phyloP scores from a whole-genome alignment of 2,329 filamentous ascomycete species.

The Pyricularia pennisetigena region DNA sequence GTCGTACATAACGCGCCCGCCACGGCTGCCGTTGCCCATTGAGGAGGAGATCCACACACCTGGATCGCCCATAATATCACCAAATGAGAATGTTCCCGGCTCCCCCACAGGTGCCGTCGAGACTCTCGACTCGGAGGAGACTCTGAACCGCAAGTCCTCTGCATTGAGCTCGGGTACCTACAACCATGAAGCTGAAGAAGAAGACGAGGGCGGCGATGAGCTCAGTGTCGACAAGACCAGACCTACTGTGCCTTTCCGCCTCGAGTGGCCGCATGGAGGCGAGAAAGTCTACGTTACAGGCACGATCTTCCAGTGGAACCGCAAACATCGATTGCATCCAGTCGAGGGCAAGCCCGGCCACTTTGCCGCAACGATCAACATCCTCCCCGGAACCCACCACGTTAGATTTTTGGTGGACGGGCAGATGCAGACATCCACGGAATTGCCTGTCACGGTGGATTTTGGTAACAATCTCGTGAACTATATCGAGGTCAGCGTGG shows the following conservation, averaged over 20 bases:
- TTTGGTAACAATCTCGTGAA: conserved; percentile 98
- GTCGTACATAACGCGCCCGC: conserved; percentile 61
- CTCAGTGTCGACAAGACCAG: conserved; percentile 64
- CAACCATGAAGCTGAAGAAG: conserved; percentile 53
- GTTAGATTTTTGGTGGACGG: conserved; percentile 93
- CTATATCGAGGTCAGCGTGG: conserved; percentile 82
- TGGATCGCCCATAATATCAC: conserved; percentile 77
- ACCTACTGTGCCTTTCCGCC: conserved; percentile 70
- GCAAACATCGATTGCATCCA: conserved; percentile 78
- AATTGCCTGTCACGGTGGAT: conserved; percentile 89
- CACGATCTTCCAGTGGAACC: conserved; percentile 95
- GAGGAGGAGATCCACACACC: conserved; percentile 85
- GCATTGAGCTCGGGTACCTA: conserved; percentile 42
- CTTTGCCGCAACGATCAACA: conserved; percentile 68
- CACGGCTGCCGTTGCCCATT: conserved; percentile 83
- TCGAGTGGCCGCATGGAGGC: conserved; percentile 77
- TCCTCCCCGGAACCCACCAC: conserved; percentile 91
- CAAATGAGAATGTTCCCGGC: conserved; percentile 44
- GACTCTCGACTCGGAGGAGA: conserved; percentile 34
- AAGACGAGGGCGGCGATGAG: conserved; percentile 60
- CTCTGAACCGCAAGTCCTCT: conserved; percentile 44
- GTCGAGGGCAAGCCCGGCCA: conserved; percentile 53
- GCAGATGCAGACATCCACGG: conserved; percentile 80
- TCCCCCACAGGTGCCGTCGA: conserved; percentile 41
- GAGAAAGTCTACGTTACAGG: conserved; percentile 95